phyloP scores from a whole-genome alignment of 192 early-diverging fungal genomes.

The Coemansia sp. region DNA sequence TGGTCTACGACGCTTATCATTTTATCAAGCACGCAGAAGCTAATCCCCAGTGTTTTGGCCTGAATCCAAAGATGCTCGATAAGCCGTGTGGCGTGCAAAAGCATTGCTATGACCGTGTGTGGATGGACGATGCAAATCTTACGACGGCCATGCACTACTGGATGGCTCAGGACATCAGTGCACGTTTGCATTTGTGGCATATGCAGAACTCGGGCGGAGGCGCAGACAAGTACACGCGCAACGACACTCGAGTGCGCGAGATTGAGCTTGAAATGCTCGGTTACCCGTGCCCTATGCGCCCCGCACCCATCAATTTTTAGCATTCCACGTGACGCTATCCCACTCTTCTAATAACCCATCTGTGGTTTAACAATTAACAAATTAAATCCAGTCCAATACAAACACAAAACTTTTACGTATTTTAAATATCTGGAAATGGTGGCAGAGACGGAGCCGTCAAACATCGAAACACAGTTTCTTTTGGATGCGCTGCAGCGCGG shows the following conservation, averaged over 20 bases:
- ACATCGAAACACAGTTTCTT: conserved; percentile 75
- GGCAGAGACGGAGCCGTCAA: conserved; percentile 57
- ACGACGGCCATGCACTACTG: conserved; percentile 46
- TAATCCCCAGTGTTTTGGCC: conserved; percentile 37
- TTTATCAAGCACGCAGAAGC: conserved; percentile 48
- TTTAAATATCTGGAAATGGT: conserved; percentile 24
- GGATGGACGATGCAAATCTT: conserved; percentile 48
- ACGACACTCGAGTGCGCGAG: conserved; percentile 32
- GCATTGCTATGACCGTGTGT: conserved; percentile 44
- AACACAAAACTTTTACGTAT: neutral
- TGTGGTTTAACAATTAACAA: too few species aligned
- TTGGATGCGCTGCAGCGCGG: conserved; percentile 66
- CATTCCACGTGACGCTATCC: neutral
- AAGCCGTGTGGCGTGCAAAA: conserved; percentile 40
- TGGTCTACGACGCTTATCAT: conserved; percentile 50
- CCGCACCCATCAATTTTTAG: conserved; percentile 29
- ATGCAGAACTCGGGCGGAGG: conserved; percentile 22
- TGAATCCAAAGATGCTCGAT: conserved; percentile 24
- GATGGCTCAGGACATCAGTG: conserved; percentile 48
- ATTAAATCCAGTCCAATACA: too few species aligned
- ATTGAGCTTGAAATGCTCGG: conserved; percentile 50
- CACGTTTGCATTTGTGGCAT: conserved; percentile 47
- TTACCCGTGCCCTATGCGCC: conserved; percentile 43
- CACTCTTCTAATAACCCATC: neutral
- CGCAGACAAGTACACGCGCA: conserved; percentile 23